phyloP scores from a whole-genome alignment of 768 basidiomycete genomes.

The Mycena haematopus region DNA sequence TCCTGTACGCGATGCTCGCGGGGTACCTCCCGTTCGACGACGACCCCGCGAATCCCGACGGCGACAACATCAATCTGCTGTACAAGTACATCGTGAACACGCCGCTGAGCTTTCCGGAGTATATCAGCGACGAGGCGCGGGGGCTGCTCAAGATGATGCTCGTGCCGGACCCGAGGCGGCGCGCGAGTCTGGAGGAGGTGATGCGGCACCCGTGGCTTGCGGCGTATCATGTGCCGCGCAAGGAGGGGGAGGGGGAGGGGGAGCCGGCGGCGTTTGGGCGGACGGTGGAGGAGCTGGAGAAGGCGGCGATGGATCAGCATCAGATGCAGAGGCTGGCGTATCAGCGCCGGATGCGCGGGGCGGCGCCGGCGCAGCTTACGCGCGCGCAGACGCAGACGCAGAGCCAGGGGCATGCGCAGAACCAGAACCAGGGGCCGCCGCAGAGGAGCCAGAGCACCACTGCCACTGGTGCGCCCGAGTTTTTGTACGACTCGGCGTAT shows the following conservation, averaged over 20 bases:
- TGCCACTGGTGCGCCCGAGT: slow-evolving; percentile 57
- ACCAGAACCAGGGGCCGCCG: slow-evolving; percentile 39
- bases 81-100: slow-evolving; percentile 99
- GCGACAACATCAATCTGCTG: slow-evolving; percentile 98
- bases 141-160: slow-evolving; percentile 91
- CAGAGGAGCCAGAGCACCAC: slow-evolving; percentile 55
- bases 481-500: slow-evolving; percentile 72
- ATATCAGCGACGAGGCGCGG: slow-evolving; percentile 83
- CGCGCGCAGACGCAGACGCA: slow-evolving; percentile 48
- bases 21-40: slow-evolving; percentile 99
- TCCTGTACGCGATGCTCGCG: slow-evolving; percentile 95
- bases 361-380: slow-evolving; percentile 51
- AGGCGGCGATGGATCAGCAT: slow-evolving; percentile 82
- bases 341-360: slow-evolving; percentile 76
- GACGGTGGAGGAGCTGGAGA: slow-evolving; percentile 80
- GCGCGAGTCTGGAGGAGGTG: slow-evolving; percentile 77
- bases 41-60: slow-evolving; percentile 97
- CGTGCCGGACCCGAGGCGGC: slow-evolving; percentile 85
- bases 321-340: slow-evolving; percentile 83
- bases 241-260: slow-evolving; percentile 38
- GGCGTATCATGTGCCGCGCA: slow-evolving; percentile 55
- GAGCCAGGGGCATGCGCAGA: no score
- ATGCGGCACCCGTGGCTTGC: slow-evolving; percentile 91
- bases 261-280: slow-evolving; percentile 61
- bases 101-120: slow-evolving; percentile 95